Base-by-base conservation (phyloP, 257 asterid genomes). In the Galeopsis tetrahit region DNA sequence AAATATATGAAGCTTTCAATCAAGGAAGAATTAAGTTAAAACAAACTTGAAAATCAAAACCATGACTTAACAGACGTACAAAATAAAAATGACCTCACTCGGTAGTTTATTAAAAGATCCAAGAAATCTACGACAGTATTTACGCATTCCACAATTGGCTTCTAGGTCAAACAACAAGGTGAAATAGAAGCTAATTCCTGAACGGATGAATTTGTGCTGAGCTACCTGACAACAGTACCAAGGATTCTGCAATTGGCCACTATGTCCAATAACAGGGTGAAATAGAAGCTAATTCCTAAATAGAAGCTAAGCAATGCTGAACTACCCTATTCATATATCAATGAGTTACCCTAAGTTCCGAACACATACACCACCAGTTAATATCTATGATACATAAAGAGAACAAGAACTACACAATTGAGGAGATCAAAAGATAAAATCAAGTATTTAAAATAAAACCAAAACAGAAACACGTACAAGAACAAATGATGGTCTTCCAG, bases 401-500 rank as follows among this genome's bases (percentile, higher is more conserved):
- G 7, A 1, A 14, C 3, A 6, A 2, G 4, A 53, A 53, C 48
- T 21, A 6, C 33, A 49, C 0, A 63, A 14, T 3, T 49, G 2
- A 4, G 10, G 33, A 17, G 8, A 48, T 5, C 13, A 15, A 42
- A 55, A 7, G 2, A 44, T 14, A 38, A 66, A 15, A 57, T 33
- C 10, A 31, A 43, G 11, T 2, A 63, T 10, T 6, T 21, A 15
- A 21, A 68, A 4, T 33, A 62, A 14, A 21, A n/a, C 9, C 5
- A n/a, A n/a, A 10, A 33, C 4, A 57, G 2, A 36, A 0, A 57
- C 57, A 42, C 15, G 28, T 11, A 3, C 13, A 15, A 10, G 31
- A n/a, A 15, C 32, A 34, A 35, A 68, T 2, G 60, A 7, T 38
- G 35, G 71, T 72, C 74, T 56, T 53, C 38, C 70, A 70, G 15